phyloP scores from a whole-genome alignment of 352 stramenopile species.

The Phytophthora cryptogea region DNA sequence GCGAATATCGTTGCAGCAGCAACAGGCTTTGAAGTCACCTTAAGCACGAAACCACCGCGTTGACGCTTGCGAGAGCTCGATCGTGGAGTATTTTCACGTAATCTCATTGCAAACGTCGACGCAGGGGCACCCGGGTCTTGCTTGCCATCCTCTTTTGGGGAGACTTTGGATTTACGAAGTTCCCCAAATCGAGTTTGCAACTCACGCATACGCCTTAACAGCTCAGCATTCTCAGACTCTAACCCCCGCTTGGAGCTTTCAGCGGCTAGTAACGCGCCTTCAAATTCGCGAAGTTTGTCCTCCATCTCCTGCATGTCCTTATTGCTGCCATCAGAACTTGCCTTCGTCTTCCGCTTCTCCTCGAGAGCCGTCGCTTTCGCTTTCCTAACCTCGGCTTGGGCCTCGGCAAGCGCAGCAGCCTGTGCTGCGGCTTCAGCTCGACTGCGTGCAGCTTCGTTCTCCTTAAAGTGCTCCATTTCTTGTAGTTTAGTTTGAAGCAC shows the following conservation, averaged over 20 bases:
- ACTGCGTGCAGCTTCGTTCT: conserved; percentile 47
- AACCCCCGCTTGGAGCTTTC: conserved; percentile 41
- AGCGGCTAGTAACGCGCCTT: conserved; percentile 37
- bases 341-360: conserved; percentile 35
- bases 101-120: conserved; percentile 48
- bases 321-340: conserved; percentile 9
- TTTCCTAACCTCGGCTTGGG: conserved; percentile 32
- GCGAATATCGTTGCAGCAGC: not conserved
- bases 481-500: conserved; percentile 54
- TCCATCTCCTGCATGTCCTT: conserved; percentile 55
- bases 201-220: conserved; percentile 50
- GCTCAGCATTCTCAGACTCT: conserved; percentile 61
- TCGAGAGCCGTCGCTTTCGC: conserved; percentile 30
- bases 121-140: conserved; percentile 11
- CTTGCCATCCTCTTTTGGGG: not conserved
- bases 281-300: conserved; percentile 37
- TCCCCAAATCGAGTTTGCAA: conserved; percentile 47
- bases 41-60: not conserved
- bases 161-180: conserved; percentile 16
- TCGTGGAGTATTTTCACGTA: conserved; percentile 29
- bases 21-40: conserved; percentile 2
- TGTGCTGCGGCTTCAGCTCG: conserved; percentile 38
- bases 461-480: conserved; percentile 60
- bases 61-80: conserved; percentile 17
- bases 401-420: conserved; percentile 35